Evolutionary conservation across 257 asterid species (phyloP), one percentile per base, ranked within the genome.

Genomic region (Echium plantagineum): DNA sequence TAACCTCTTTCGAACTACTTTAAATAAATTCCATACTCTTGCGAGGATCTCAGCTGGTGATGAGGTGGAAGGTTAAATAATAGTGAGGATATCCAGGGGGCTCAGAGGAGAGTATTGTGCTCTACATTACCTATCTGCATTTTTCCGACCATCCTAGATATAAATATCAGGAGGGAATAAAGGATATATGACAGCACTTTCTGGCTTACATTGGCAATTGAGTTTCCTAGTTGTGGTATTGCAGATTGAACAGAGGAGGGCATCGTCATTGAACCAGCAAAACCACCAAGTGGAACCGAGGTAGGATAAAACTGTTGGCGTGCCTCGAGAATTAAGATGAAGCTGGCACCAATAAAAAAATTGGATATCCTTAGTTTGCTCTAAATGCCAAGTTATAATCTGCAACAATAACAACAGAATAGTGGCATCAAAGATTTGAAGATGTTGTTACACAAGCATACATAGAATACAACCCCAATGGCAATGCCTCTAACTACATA

Each of bases 121-220:
- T 58, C 98, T 97, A 70, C 95, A 24, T 24, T 93, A 53, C 98
- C 98, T 55, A 89, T 88, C 82, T 88, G 98, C 98, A 93, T 89
- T 69, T 93, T 93, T 48, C 97, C 62, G 38, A 93, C 96, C 98
- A 93, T 93, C 55, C 98, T 97, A 0, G 98, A 97, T 38, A 93
- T 93, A 35, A 93, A 93, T 94, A 63, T 94, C 98, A 0, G 98
- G 98, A 0, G 98, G 98, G 56, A 93, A 93, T 65, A 93, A 65
- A 52, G 98, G 97, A 24, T 24, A 52, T 93, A 86, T 0, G 95
- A 81, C 13, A 95, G 97, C 46, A 78, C 74, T 68, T 89, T 93
- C 63, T 89, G 97, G 26, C 90, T 87, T 9, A 55, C 66, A 66
- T 71, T 77, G 56, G 71, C 67, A 10, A 70, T 46, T 49, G 76